Evolutionary conservation across 495 filamentous ascomycete genomes (phyloP), one percentile per base, ranked within the genome.

Genomic region (Penicillium atrosanguineum): DNA sequence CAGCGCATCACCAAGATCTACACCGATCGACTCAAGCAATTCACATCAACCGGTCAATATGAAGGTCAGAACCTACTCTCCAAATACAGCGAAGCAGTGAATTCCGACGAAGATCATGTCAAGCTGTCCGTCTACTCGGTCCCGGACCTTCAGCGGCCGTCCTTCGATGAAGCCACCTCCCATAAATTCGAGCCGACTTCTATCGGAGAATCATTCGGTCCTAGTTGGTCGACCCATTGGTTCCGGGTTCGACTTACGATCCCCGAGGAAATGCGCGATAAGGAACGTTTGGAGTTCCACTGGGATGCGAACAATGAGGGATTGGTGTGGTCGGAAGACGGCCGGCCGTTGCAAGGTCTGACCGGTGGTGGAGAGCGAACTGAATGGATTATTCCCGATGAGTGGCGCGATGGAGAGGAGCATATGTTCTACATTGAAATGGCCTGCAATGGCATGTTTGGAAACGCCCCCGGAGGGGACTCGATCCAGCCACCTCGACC

Each of bases 141-240:
- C 11, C 93, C 93, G 0, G 72, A 86, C 61, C 84, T 89, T 37
- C 75, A 80, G 36, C 83, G 94, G 19, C 94, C 95, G 14, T 82
- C 87, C n/a, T 98, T 98, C 73, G 68, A 92, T 50, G 91, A 97
- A 36, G 94, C 93, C 16, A 87, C 85, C 31, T 87, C 83, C 19
- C 84, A 92, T 52, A 77, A 88, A 37, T 98, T 95, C 72, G 78
- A 78, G 26, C 73, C 81, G n/a, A 88, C 93, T 1, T 74, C 77
- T 15, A 84, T 91, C 48, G 91, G 93, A 28, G 79, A 85, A 50
- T 82, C 76, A 14, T 97, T 97, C 60, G 94, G 94, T 4, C 94
- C 94, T 11, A 92, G 91, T 42, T 98, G 94, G 94, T 90, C 90
- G 0, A 98, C 94, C n/a, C 93, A 97, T 70, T 98, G 94, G 94